A percentile compares a stretch with the other conserved stretches of the same genome.
These are phyloP conservation scores for Pouteria campechiana DNA, from an alignment of 179 eudicot genomes.

Conservation along the genomic window DNA sequence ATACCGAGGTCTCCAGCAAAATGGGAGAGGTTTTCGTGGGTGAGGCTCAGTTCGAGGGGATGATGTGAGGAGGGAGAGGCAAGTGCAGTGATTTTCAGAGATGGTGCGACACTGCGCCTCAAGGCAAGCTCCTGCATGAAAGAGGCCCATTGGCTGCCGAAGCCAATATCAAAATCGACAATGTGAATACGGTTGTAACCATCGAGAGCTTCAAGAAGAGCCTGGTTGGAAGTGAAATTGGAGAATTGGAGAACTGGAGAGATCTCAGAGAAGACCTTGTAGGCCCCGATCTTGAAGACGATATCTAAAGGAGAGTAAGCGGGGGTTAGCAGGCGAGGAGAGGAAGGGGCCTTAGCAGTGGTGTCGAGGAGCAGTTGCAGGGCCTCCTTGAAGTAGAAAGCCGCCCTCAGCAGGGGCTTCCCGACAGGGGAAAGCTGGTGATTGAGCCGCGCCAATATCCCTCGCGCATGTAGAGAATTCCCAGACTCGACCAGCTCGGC, in stretches of 20 bases:
- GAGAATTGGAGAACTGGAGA: slow-evolving; percentile 69
- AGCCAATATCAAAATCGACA: slow-evolving; percentile 80
- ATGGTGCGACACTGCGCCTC: slow-evolving; percentile 41
- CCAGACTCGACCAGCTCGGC: slow-evolving; percentile 75
- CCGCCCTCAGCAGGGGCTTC: slow-evolving; percentile 79
- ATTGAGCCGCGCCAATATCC: slow-evolving; percentile 99
- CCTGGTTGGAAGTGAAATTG: slow-evolving; percentile 83
- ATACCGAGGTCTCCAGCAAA: slow-evolving; percentile 59
- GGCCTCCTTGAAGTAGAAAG: slow-evolving; percentile 75
- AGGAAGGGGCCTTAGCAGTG: slow-evolving; percentile 21
- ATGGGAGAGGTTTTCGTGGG: slow-evolving; percentile 53
- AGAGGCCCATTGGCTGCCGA: slow-evolving; percentile 97
- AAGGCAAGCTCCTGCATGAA: slow-evolving; percentile 86
- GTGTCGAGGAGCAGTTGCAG: slow-evolving; percentile 47
- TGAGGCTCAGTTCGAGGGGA: slow-evolving; percentile 58
- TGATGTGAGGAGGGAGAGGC: slow-evolving; percentile 45
- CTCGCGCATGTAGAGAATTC: slow-evolving; percentile 88
- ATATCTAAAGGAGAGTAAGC: slow-evolving; percentile 46
- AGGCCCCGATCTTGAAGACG: slow-evolving; percentile 71
- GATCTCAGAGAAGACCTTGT: slow-evolving; percentile 70
- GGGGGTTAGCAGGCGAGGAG: slow-evolving; percentile 14
- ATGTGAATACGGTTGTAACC: slow-evolving; percentile 59
- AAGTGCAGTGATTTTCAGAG: slow-evolving; percentile 68
- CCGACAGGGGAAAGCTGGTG: slow-evolving; percentile 76
- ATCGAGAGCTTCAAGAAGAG: slow-evolving; percentile 73